phyloP scores from a whole-genome alignment of 495 filamentous ascomycete species.

The Melanomma pulvis-pyrius region DNA sequence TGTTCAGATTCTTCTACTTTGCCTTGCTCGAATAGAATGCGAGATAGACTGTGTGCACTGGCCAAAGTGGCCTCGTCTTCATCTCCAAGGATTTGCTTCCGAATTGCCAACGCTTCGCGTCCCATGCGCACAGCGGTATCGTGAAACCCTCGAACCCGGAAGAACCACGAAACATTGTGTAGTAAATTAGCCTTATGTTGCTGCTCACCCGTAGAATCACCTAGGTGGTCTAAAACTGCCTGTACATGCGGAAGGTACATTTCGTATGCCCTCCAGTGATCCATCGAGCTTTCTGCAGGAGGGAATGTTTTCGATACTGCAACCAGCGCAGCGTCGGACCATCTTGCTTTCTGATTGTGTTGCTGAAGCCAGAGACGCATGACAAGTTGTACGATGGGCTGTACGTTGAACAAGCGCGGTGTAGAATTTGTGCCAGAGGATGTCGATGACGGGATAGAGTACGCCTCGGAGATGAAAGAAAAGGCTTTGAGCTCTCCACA shows the following conservation, averaged over 20 bases:
- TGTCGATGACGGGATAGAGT: background rate
- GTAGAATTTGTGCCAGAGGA: background rate
- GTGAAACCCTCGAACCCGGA: conserved; percentile 3
- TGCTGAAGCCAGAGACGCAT: conserved; percentile 7
- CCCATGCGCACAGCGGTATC: background rate
- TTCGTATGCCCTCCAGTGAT: conserved; percentile 1
- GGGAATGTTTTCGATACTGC: background rate
- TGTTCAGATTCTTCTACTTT: background rate
- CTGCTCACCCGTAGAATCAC: background rate
- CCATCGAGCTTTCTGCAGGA: background rate
- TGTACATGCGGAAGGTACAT: conserved; percentile 2
- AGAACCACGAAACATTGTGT: background rate
- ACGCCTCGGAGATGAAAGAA: conserved; percentile 3
- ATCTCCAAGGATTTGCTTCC: conserved; percentile 2
- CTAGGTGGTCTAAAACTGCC: background rate
- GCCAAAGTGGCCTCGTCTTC: conserved; percentile 2
- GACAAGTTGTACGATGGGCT: conserved; percentile 5
- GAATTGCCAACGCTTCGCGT: background rate
- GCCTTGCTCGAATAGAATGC: conserved; percentile 7
- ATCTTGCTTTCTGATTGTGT: background rate
- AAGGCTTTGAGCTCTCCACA: conserved; percentile 8
- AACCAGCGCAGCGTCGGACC: conserved; percentile 2
- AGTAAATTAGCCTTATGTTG: background rate
- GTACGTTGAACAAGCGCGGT: background rate
- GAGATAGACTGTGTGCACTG: background rate